Evolutionary conservation across 1,284 basidiomycete species (phyloP), one percentile per base, ranked within the genome.

Genomic region (Cryptococcus hybrid): DNA sequence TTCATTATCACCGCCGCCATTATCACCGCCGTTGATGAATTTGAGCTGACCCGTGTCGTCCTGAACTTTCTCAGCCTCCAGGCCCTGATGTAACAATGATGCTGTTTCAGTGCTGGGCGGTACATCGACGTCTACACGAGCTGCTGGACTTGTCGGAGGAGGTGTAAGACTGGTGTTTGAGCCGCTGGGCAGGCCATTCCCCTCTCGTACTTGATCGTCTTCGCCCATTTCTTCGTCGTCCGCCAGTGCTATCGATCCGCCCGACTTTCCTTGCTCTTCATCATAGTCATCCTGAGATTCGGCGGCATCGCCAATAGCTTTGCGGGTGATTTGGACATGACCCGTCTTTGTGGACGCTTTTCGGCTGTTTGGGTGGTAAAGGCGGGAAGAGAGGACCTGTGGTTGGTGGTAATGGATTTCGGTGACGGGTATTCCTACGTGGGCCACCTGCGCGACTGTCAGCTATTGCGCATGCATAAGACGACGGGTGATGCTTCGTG

Each of bases 311-410:
- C 30, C 30, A 30, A 30, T 30, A 30, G 30, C 30, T 30, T 30
- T 30, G 30, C 30, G 30, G 30, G 30, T 30, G 30, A 30, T 30
- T 30, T 24, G 24, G 24, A 24, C 24, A 24, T 24, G 24, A 24
- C 24, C 24, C 47, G 47, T 35, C 12, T 60, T 68, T 70, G 46
- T 68, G 63, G 11, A 68, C 68, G 53, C 64, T 61, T 53, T 71
- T 74, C 7, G 70, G 64, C 48, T 66, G 70, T 58, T 76, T 71
- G 4, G 76, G 76, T 30, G 76, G 76, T 9, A 78, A 65, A 36
- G 75, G 69, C 7, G 76, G 76, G 58, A 76, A 77, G 7, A 74
- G 64, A 7, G 76, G 76, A 12, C 75, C 75, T 7, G 66, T 57
- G 24, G 69, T 65, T 1, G 75, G 75, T 42, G 76, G 70, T 12